Evolutionary conservation across 2,329 filamentous ascomycete species (phyloP).

Genomic region (Cordyceps sp.): DNA sequence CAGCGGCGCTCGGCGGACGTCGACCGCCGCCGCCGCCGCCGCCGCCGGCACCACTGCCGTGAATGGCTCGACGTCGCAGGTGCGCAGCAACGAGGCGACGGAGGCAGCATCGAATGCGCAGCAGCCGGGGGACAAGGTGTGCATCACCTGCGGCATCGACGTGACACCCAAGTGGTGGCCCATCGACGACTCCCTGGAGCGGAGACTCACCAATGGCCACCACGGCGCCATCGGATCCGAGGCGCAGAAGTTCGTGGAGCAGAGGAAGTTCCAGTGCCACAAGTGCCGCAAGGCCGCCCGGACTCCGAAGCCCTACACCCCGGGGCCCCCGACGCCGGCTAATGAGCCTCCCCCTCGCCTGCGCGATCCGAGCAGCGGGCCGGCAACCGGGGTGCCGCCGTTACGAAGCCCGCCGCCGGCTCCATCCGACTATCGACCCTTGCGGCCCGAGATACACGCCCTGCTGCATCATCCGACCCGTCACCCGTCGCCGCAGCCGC

Average conservation of each 20-base stretch:
- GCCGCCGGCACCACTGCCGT: neutral
- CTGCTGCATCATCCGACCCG: constrained; percentile 5
- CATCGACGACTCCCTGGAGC: constrained; percentile 34
- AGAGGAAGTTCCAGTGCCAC: constrained; percentile 55
- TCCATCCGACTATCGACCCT: constrained; percentile 9
- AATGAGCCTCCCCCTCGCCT: constrained; percentile 7
- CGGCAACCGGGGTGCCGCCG: constrained; percentile 7
- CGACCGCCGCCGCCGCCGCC: constrained; percentile 21
- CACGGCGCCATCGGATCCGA: constrained; percentile 34
- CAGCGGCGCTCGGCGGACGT: constrained; percentile 34
- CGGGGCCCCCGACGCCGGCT: constrained; percentile 6
- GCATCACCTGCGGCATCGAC: constrained; percentile 50
- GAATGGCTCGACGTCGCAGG: constrained; percentile 6
- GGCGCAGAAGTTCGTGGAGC: constrained; percentile 40
- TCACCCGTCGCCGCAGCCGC: constrained; percentile 1
- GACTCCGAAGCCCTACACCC: constrained; percentile 18
- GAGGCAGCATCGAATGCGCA: constrained; percentile 11
- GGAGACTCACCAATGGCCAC: constrained; percentile 33
- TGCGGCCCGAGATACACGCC: constrained; percentile 5
- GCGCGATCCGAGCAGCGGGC: constrained; percentile 5
- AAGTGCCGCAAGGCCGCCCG: constrained; percentile 47
- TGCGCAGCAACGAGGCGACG: constrained; percentile 10
- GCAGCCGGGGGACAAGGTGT: constrained; percentile 34
- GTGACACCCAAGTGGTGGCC: constrained; percentile 62
- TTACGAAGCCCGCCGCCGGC: constrained; percentile 13